Percentiles rank a stretch among this genome's conserved stretches.
Conservation (phyloP, 176 grass and related monocot genomes). For the Oryza glaberrima region DNA sequence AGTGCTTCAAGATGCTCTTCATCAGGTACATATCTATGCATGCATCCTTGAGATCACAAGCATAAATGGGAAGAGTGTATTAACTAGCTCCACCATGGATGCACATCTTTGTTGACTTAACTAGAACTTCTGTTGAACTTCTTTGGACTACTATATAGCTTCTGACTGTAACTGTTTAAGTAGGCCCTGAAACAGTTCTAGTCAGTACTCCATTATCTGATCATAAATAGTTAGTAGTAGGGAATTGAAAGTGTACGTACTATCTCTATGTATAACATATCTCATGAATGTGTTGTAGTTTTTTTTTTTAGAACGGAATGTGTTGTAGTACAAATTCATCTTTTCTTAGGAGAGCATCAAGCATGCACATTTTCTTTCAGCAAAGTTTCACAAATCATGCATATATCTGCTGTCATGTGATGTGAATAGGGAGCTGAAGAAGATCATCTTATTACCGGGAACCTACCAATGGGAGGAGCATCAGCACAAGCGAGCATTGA, state of each 20-base stretch:
- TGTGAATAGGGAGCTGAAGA: constrained; percentile 42
- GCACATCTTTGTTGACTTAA: background rate
- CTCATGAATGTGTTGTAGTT: background rate
- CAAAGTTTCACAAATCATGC: background rate
- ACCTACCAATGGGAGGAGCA: constrained; percentile 20
- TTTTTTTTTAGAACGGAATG: too few species aligned
- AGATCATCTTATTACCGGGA: constrained; percentile 15
- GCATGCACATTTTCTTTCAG: background rate
- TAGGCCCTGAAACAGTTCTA: background rate
- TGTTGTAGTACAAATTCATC: background rate
- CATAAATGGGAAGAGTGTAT: constrained; percentile 23
- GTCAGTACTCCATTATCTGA: background rate
- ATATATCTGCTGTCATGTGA: background rate
- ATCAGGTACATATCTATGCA: constrained; percentile 46
- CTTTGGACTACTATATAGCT: background rate
- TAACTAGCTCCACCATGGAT: background rate
- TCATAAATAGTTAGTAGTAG: background rate
- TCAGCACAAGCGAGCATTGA: constrained; percentile 29
- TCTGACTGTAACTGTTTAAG: background rate
- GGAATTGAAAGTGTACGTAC: background rate
- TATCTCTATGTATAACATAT: background rate
- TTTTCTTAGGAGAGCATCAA: background rate
- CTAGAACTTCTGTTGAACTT: background rate
- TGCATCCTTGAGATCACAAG: constrained; percentile 20
- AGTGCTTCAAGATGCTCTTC: constrained; percentile 40